Conservation (phyloP, 768 basidiomycete species). For the Auricularia heimuer region DNA sequence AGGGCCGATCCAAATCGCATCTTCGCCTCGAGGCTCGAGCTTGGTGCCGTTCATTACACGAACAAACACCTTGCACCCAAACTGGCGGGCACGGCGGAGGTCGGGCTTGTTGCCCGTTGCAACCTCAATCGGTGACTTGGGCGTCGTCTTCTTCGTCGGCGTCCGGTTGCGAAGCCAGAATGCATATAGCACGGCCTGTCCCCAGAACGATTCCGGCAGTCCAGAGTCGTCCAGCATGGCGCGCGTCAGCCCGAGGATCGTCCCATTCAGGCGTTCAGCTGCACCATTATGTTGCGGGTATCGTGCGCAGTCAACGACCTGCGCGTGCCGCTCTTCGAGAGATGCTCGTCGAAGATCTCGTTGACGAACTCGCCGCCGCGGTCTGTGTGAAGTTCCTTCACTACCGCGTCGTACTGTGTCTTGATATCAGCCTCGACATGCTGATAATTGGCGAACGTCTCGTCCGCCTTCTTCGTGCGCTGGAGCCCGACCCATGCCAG, state of each 20-base stretch:
- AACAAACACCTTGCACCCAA: slow-evolving; percentile 15
- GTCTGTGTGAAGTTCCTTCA: too few species aligned
- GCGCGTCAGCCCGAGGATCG: slow-evolving; percentile 7
- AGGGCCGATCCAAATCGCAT: not conserved
- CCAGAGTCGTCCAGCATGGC: slow-evolving; percentile 10
- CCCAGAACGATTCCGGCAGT: slow-evolving; percentile 12
- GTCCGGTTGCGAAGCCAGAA: slow-evolving; percentile 11
- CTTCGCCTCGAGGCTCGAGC: not conserved
- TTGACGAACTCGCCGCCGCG: too few species aligned
- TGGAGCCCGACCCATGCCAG: too few species aligned
- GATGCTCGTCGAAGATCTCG: too few species aligned
- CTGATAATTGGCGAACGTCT: too few species aligned
- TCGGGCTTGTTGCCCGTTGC: slow-evolving; percentile 18
- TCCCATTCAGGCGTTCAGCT: slow-evolving; percentile 15
- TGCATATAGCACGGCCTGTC: slow-evolving; percentile 7
- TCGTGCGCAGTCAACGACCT: not conserved
- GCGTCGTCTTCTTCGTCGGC: slow-evolving; percentile 12
- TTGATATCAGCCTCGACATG: too few species aligned
- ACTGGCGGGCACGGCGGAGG: slow-evolving; percentile 13
- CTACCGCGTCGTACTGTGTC: too few species aligned
- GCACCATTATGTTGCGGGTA: slow-evolving; percentile 19
- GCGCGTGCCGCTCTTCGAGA: too few species aligned
- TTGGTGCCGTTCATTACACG: not conserved
- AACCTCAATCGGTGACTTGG: slow-evolving; percentile 20
- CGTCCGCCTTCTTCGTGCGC: too few species aligned